phyloP scores from a whole-genome alignment of 83 land plant species.

The Thuja plicata region DNA sequence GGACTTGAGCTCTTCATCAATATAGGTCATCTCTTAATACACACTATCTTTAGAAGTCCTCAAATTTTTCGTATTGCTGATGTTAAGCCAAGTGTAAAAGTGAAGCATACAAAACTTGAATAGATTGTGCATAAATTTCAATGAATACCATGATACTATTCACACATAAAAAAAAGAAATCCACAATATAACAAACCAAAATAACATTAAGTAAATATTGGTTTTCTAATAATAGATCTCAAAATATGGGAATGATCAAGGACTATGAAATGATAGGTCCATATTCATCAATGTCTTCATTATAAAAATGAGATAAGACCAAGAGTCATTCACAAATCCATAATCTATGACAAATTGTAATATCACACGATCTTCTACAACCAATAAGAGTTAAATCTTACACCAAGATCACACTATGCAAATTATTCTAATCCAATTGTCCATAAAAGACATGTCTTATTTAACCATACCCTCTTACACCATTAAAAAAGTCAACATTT shows the following conservation, averaged over 20 bases:
- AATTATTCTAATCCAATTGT: neutral
- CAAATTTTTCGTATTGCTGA: neutral
- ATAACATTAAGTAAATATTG: neutral
- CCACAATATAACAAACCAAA: neutral
- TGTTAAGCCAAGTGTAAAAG: neutral
- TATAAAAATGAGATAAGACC: neutral
- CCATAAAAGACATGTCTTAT: neutral
- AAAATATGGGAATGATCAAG: neutral
- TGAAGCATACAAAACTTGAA: neutral
- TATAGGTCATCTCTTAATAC: neutral
- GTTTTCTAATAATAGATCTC: neutral
- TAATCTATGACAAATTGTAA: neutral
- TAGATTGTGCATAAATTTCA: neutral
- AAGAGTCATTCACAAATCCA: neutral
- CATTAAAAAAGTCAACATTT: neutral
- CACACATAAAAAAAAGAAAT: neutral
- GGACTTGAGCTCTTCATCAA: slow-evolving; percentile 11
- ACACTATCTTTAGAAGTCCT: neutral
- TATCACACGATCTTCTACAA: neutral
- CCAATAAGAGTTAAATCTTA: neutral
- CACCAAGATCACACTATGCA: neutral
- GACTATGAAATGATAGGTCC: neutral
- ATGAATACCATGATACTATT: neutral
- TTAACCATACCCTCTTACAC: neutral
- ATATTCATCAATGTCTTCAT: neutral